Conservation (phyloP, 495 filamentous ascomycete species). For the Collariella sp. region DNA sequence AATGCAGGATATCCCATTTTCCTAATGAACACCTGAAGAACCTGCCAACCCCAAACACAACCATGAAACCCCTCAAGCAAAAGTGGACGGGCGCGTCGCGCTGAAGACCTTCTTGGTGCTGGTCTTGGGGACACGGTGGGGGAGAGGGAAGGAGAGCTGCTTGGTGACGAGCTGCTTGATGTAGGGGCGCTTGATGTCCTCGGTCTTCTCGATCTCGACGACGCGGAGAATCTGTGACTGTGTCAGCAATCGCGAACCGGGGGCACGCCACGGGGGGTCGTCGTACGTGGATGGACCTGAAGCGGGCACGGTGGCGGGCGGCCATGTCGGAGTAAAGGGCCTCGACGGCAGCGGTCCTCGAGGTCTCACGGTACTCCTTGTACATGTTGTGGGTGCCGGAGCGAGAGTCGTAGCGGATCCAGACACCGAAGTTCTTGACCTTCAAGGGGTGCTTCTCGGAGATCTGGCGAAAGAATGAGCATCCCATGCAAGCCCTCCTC, state of each 20-base stretch:
- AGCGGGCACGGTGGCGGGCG: slow-evolving; percentile 92
- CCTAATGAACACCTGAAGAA: slow-evolving; percentile 46
- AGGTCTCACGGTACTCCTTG: slow-evolving; percentile 99
- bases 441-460: slow-evolving; percentile 95
- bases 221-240: slow-evolving; percentile 82
- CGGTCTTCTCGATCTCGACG: slow-evolving; percentile 86
- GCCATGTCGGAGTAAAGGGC: slow-evolving; percentile 99
- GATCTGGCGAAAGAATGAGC: slow-evolving; percentile 51
- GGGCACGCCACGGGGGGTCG: background rate
- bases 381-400: slow-evolving; percentile 99
- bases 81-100: slow-evolving; percentile 85
- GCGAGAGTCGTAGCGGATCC: slow-evolving; percentile 99
- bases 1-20: slow-evolving; percentile 45
- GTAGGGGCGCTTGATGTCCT: slow-evolving; percentile 93
- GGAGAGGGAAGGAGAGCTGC: slow-evolving; percentile 95
- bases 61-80: slow-evolving; percentile 46
- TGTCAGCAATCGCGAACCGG: slow-evolving; percentile 19
- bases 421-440: slow-evolving; percentile 99
- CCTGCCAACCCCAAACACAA: slow-evolving; percentile 40
- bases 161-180: slow-evolving; percentile 96
- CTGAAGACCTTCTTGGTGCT: slow-evolving; percentile 80
- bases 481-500: slow-evolving; percentile 6
- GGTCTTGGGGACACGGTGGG: slow-evolving; percentile 80
- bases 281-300: slow-evolving; percentile 96
- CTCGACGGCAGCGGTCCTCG: slow-evolving; percentile 87